phyloP scores from a whole-genome alignment of 23 red algal species.

The Gracilaria gracilis region DNA sequence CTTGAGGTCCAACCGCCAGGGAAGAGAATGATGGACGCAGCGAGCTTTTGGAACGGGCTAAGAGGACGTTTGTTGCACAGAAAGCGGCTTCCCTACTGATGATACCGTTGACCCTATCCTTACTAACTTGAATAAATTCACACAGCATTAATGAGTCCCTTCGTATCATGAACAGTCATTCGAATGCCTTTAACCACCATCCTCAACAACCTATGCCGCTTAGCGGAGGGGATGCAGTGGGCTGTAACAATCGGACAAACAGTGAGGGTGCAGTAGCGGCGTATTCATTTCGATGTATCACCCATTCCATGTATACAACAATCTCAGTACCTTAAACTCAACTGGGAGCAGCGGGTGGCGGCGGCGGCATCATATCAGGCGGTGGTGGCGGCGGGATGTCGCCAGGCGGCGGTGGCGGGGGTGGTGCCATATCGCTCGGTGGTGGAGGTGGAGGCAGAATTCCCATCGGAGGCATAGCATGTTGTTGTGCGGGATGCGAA shows the following conservation, averaged over 20 bases:
- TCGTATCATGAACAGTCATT: background rate
- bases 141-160: background rate
- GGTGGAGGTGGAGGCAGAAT: conserved; percentile 1
- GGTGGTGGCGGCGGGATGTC: conserved; percentile 44
- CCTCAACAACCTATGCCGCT: background rate
- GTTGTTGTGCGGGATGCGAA: conserved; percentile 1
- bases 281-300: background rate
- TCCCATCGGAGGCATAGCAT: conserved; percentile 14
- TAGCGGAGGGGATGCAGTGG: background rate
- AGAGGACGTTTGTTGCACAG: conserved; percentile 71
- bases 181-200: background rate
- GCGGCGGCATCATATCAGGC: conserved; percentile 15
- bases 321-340: background rate
- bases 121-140: background rate
- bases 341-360: conserved; percentile 16
- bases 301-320: background rate
- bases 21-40: conserved; percentile 86
- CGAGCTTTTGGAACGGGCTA: conserved; percentile 89
- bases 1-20: conserved; percentile 81
- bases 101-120: background rate
- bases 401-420: conserved; percentile 37
- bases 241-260: background rate
- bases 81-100: conserved; percentile 83
- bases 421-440: conserved; percentile 28
- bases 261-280: background rate